Conservation (phyloP, 176 grass and related monocot species). For the Raddia distichophylla region DNA sequence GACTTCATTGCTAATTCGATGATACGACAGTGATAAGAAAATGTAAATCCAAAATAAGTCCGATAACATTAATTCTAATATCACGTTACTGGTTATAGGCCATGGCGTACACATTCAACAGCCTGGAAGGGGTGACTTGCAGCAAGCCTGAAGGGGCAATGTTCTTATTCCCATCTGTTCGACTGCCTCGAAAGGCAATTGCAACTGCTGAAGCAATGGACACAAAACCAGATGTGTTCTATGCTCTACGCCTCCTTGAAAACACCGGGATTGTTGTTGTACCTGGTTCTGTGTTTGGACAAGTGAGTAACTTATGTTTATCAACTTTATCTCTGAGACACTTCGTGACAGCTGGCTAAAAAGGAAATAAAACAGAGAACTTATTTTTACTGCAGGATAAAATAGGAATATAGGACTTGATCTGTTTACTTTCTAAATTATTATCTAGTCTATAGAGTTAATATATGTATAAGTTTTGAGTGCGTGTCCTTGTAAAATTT, state of each 20-base stretch:
- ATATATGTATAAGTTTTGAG: neutral
- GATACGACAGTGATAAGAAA: neutral
- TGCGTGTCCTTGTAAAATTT: neutral
- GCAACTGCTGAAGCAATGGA: slow-evolving; percentile 58
- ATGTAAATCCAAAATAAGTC: neutral
- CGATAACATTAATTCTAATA: neutral
- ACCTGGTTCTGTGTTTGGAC: slow-evolving; percentile 79
- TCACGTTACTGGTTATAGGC: slow-evolving; percentile 47
- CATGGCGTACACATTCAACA: slow-evolving; percentile 66
- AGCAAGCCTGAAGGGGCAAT: slow-evolving; percentile 85
- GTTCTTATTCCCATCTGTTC: slow-evolving; percentile 75
- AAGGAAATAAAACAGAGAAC: neutral
- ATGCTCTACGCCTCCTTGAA: slow-evolving; percentile 66
- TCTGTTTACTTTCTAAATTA: slow-evolving; percentile 6
- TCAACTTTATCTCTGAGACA: neutral
- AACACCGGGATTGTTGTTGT: slow-evolving; percentile 69
- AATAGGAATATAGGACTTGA: neutral
- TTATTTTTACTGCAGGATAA: neutral
- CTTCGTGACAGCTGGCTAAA: neutral
- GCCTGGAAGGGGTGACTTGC: slow-evolving; percentile 73
- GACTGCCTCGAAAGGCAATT: slow-evolving; percentile 64
- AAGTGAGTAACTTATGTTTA: slow-evolving; percentile 48
- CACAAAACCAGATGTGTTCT: slow-evolving; percentile 68
- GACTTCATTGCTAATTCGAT: neutral
- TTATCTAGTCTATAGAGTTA: neutral